Evolutionary conservation across 129 eudicot genomes (phyloP).

Genomic region (Artemisia tridentata): DNA sequence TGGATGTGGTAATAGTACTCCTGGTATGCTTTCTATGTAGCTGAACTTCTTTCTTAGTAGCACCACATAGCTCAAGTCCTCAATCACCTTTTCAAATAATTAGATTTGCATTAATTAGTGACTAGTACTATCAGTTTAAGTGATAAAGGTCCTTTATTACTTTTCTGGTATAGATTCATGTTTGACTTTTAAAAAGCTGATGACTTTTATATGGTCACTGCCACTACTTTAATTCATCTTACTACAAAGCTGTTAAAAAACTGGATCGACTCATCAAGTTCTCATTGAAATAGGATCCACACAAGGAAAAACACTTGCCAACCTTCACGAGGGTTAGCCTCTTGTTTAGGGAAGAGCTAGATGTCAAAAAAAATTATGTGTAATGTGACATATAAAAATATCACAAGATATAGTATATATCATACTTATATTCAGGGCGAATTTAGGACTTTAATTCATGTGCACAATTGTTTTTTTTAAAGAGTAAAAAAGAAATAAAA

Average conservation of each 20-base stretch:
- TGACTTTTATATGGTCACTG: neutral
- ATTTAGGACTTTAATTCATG: too few species aligned
- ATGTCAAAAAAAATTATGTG: too few species aligned
- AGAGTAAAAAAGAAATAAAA: too few species aligned
- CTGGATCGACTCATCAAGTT: too few species aligned
- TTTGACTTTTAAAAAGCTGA: conserved; percentile 9
- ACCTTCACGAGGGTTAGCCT: too few species aligned
- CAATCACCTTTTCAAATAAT: conserved; percentile 51
- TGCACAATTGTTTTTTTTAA: too few species aligned
- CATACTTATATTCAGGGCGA: too few species aligned
- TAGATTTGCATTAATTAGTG: conserved; percentile 6
- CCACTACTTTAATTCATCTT: conserved; percentile 23
- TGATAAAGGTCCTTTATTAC: conserved; percentile 7
- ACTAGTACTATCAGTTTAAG: neutral
- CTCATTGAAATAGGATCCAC: too few species aligned
- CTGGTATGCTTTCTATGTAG: conserved; percentile 97
- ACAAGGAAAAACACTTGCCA: too few species aligned
- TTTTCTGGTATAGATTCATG: neutral
- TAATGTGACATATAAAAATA: neutral
- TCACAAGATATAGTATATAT: too few species aligned
- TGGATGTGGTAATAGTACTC: conserved; percentile 94
- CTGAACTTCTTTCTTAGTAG: conserved; percentile 76
- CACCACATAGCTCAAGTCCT: conserved; percentile 90
- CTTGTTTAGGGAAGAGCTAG: too few species aligned
- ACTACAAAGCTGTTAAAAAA: conserved; percentile 1